A percentile compares a stretch with the other conserved stretches of the same genome.
phyloP scores from a whole-genome alignment of 352 stramenopile species.

The Phytopythium sindhum region DNA sequence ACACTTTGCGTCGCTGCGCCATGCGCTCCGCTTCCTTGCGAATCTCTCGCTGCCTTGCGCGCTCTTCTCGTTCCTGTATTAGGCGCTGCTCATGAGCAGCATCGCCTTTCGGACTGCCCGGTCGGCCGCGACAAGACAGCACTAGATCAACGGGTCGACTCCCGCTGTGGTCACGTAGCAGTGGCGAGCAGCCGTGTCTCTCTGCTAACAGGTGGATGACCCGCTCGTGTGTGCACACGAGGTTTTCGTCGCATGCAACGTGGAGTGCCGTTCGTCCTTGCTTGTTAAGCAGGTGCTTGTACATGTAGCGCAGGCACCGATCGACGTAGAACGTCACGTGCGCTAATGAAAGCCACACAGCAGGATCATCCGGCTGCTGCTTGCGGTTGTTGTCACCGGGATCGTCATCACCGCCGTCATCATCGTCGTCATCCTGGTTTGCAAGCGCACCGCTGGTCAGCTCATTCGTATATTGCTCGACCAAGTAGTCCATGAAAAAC shows the following conservation, averaged over 20 bases:
- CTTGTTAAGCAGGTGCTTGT: constrained; percentile 59
- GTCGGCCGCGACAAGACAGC: constrained; percentile 43
- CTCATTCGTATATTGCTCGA: constrained; percentile 26
- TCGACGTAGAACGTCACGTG: constrained; percentile 65
- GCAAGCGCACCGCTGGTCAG: not conserved
- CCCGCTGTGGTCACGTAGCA: constrained; percentile 46
- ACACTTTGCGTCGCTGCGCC: constrained; percentile 23
- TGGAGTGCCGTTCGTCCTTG: constrained; percentile 66
- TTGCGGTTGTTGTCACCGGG: constrained; percentile 17
- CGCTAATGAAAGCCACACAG: constrained; percentile 45
- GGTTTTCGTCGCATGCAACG: constrained; percentile 75
- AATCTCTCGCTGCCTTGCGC: constrained; percentile 23
- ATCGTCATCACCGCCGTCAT: constrained; percentile 22
- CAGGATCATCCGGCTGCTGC: constrained; percentile 23
- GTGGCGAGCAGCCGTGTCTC: constrained; percentile 48
- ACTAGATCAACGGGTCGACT: constrained; percentile 39
- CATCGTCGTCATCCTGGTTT: constrained; percentile 19
- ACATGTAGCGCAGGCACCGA: constrained; percentile 52
- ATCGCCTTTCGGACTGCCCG: constrained; percentile 55
- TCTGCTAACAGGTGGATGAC: constrained; percentile 53
- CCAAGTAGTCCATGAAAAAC: constrained; percentile 44
- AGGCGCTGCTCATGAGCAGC: constrained; percentile 22
- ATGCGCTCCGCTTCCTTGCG: constrained; percentile 32
- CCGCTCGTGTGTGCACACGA: constrained; percentile 76
- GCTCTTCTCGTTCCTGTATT: constrained; percentile 25